Base-by-base conservation (phyloP, 2,329 filamentous ascomycete genomes). In the Leptosphaerulina australis region DNA sequence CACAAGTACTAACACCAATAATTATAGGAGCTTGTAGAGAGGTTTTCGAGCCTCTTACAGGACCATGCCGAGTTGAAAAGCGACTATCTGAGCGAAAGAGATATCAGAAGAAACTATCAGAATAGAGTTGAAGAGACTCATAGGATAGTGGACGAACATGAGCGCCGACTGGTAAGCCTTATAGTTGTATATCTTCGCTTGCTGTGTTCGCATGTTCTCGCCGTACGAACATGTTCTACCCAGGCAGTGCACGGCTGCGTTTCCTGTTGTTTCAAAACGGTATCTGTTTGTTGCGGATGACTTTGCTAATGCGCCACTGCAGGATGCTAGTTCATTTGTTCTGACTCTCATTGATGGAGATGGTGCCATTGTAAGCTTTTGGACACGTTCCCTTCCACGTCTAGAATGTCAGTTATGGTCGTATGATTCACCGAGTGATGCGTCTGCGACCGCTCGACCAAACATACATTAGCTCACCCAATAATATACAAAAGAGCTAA, bases 301-400 rank as follows among this genome's bases (percentile, higher is more conserved):
- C 9, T 20, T 5, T 53, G 29, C 53, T 59, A 20, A 58, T 26
- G 4, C 2, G 14, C 22, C 14, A 11, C 24, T 33, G 15, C 40
- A 71, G 68, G 67, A 73, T 29, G 52, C 58, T 7, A 76, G 69
- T 53, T 72, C 76, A 14, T 79, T 79, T 50, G 74, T 76, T 10
- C 60, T 79, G 60, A 75, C 70, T 29, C 61, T 79, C 36, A 75
- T 80, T 36, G 77, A 80, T 63, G 77, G 77, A n/a, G 77, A 80
- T 64, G 77, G 77, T 18, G 76, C 75, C 56, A 69, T 77, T 43
- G 75, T 76, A 62, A 64, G 72, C 68, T 9, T 5, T 10, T 30
- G 12, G 12, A 5, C 17, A 17, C 4, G 6, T 44, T 17, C 9
- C 24, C 1, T 14, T 14, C 33, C n/a, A 11, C 21, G n/a, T n/a